Base-by-base conservation (phyloP, 108 stramenopile species). In the Nitzschia sp. region DNA sequence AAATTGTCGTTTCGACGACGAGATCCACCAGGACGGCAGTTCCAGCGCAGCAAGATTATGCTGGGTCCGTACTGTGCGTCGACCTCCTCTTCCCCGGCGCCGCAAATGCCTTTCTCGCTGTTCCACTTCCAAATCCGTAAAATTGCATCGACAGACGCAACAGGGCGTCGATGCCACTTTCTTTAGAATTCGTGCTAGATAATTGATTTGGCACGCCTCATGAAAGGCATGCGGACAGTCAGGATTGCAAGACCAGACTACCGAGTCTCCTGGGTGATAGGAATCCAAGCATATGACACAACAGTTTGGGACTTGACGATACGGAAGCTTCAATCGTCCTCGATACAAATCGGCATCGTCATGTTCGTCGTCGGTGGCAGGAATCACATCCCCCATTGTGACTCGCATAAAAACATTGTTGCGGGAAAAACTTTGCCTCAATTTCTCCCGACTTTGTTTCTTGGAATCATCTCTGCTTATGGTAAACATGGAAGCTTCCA, bases 201-300 rank as follows among this genome's bases (percentile, higher is more conserved):
- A 86, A 28, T 81, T 80, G 25, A 82, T 25, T 6, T 83, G 65
- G 59, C 85, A 86, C 13, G 72, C 75, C 28, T 73, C 75, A 54
- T 86, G 85, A 54, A 81, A 83, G 13, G 77, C 85, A 70, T 86
- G 85, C 9, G 57, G 66, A 59, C 85, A 86, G 2, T 54, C 30
- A 4, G 25, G 19, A 58, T 83, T 68, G 30, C 42, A 75, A 0
- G 82, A 83, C 46, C 76, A 68, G 9, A 80, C 80, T 9, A 86
- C 48, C 4, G 23, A 55, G 34, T 86, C 85, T 18, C 82, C 85
- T 17, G 47, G 58, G 31, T 61, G 58, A 58, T 86, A 86, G 11
- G 80, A 54, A 11, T 77, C 83, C 2, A 86, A 74, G 59, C 85
- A 86, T 11, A 86, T 76, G 25, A 80, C 77, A 48, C 85, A 86